A percentile compares a stretch with the other conserved stretches of the same genome.
Conservation (phyloP, 805 yeast genomes). For the Blastobotrys chiropterorum region DNA sequence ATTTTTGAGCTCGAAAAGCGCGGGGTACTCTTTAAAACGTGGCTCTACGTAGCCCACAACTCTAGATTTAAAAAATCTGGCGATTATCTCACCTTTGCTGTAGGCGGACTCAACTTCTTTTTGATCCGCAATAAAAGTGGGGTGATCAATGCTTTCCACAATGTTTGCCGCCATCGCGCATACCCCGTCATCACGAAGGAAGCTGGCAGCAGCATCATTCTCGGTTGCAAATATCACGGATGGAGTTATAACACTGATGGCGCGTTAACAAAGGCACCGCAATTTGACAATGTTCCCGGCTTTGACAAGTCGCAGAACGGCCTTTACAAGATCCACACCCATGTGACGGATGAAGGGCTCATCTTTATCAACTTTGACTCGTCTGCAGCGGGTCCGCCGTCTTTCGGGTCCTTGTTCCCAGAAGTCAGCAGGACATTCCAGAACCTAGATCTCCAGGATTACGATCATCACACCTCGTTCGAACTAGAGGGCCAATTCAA, state of each 20-base stretch:
- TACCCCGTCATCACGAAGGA: slow-evolving; percentile 1
- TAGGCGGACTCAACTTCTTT: not conserved
- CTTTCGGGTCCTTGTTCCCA: not conserved
- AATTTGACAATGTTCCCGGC: not conserved
- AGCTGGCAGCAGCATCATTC: not conserved
- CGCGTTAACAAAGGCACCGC: slow-evolving; percentile 1
- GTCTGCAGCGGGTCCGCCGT: not conserved
- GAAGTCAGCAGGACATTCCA: not conserved
- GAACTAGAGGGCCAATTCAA: slow-evolving; percentile 1
- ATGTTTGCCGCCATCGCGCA: slow-evolving; percentile 1
- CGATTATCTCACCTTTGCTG: not conserved
- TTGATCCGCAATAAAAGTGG: not conserved
- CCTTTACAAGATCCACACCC: not conserved
- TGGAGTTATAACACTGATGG: not conserved
- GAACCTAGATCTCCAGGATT: not conserved
- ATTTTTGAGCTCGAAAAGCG: slow-evolving; percentile 2
- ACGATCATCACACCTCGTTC: not conserved
- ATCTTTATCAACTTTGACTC: slow-evolving; percentile 2
- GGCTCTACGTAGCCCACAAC: not conserved
- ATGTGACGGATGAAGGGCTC: slow-evolving; percentile 1
- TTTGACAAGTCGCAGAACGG: slow-evolving; percentile 3
- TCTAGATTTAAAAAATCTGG: slow-evolving; percentile 2
- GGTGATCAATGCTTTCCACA: slow-evolving; percentile 4
- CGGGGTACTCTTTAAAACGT: not conserved
- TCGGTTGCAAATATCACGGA: slow-evolving; percentile 2